Conservation (phyloP, 345 rosid genomes). For the Abelmoschus esculentus region DNA sequence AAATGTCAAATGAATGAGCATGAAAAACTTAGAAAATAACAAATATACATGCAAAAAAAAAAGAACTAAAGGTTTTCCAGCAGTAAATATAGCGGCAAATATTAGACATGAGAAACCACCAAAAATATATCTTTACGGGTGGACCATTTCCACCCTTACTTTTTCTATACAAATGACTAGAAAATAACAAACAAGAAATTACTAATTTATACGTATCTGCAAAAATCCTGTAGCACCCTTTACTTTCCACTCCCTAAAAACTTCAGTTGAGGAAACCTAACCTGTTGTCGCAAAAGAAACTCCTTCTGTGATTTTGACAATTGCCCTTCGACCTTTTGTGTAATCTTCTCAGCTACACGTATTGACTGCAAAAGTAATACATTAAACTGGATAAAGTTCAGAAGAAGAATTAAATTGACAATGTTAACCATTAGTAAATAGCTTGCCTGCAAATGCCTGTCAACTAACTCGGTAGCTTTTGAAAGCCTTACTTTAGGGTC, state of each 20-base stretch:
- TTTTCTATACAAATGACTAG: background rate
- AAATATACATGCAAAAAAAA: background rate
- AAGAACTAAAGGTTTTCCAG: background rate
- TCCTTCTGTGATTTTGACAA: conserved; percentile 98
- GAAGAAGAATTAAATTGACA: conserved; percentile 7
- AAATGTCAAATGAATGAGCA: conserved; percentile 11
- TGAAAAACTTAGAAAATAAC: background rate
- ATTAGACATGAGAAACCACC: conserved; percentile 2
- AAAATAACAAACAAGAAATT: background rate
- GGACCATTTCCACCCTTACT: background rate
- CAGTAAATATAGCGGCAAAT: background rate
- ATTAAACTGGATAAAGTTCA: conserved; percentile 21
- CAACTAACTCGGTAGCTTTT: conserved; percentile 96
- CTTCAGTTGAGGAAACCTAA: conserved; percentile 26
- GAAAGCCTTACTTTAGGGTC: conserved; percentile 88
- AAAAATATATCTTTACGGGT: background rate
- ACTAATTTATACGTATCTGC: background rate
- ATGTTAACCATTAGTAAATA: conserved; percentile 14
- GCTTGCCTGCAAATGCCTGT: conserved; percentile 91
- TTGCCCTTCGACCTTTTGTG: conserved; percentile 98
- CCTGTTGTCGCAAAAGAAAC: conserved; percentile 99
- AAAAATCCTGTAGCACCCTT: background rate
- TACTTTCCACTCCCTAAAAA: background rate
- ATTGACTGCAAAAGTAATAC: conserved; percentile 70
- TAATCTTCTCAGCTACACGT: conserved; percentile 97